Evolutionary conservation across 164 flowering plant species (phyloP), one percentile per base, ranked within the genome.

Genomic region (Nymphaea thermarum): DNA sequence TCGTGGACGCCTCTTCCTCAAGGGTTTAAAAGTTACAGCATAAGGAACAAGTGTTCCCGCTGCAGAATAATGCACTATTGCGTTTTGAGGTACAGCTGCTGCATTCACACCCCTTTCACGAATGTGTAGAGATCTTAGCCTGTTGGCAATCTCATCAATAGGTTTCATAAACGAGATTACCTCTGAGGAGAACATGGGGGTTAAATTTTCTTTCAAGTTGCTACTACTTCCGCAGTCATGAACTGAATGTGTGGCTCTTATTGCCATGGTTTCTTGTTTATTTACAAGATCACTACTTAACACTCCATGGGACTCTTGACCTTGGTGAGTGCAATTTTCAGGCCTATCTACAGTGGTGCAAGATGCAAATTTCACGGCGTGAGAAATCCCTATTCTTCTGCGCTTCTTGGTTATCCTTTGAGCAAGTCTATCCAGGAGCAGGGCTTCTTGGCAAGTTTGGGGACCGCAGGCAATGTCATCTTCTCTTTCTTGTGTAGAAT

Each of bases 21-120:
- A 25, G 16, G 71, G 79, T 42, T 79, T 83, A 80, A 78, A 87
- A 4, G 96, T 80, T 68, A 77, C 72, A 67, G 59, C 61, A 70
- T 81, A 95, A 51, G 83, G 78, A 25, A 90, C 77, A 47, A 95
- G 65, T 44, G 83, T 71, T 11, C 90, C 87, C 69, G 81, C 80
- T 69, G 77, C 71, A 66, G 59, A 59, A 70, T 81, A 95, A 53
- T 82, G 79, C 67, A 95, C 90, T 62, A 95, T 76, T 45, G 85
- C 87, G 70, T 78, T 78, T 16, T 75, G 73, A 67, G 71, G 76
- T 61, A 74, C 68, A 45, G 68, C 66, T 60, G 70, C n/a, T 41
- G 15, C 16, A 42, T 51, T 47, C 47, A 66, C 66, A 61, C 69
- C 71, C 74, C 72, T 78, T 42, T 70, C 73, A 69, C 76, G 82